These are phyloP conservation scores for Leccinellum albellum DNA, from an alignment of 768 basidiomycete genomes.

Conservation along the genomic window DNA sequence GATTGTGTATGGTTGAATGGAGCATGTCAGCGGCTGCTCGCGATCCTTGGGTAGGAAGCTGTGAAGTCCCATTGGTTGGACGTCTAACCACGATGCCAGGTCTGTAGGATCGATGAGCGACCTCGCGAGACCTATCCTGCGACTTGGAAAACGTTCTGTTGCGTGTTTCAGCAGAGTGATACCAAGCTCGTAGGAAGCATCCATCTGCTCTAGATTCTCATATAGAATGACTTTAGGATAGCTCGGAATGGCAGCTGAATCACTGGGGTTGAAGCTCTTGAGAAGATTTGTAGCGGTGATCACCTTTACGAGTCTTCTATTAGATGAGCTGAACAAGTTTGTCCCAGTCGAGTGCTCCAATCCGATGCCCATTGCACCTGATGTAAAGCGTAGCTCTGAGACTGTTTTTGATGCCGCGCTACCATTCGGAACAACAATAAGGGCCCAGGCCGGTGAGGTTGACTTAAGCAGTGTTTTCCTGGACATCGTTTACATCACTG, in stretches of 20 bases:
- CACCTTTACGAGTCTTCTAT: conserved; percentile 49
- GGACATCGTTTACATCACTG: conserved; percentile 12
- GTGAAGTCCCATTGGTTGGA: conserved; percentile 58
- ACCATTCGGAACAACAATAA: conserved; percentile 61
- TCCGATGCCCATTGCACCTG: conserved; percentile 37
- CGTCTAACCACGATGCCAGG: conserved; percentile 80
- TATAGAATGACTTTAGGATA: conserved; percentile 68
- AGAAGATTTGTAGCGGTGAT: conserved; percentile 54
- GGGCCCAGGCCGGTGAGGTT: conserved; percentile 46
- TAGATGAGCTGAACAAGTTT: conserved; percentile 34
- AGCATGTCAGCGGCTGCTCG: conserved; percentile 69
- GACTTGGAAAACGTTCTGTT: conserved; percentile 56
- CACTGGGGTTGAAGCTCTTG: conserved; percentile 34
- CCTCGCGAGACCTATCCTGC: conserved; percentile 72
- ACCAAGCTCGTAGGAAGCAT: conserved; percentile 76
- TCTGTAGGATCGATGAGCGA: conserved; percentile 80
- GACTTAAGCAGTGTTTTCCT: conserved; percentile 56
- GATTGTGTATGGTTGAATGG: conserved; percentile 76
- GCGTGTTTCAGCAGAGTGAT: conserved; percentile 69
- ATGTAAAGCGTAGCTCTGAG: conserved; percentile 46
- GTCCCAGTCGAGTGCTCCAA: conserved; percentile 32
- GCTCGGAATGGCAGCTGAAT: conserved; percentile 21
- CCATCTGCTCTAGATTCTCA: conserved; percentile 82
- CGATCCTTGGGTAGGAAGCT: conserved; percentile 82
- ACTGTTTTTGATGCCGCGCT: conserved; percentile 54